Evolutionary conservation across 371 early-diverging fungal genomes (phyloP).

Genomic region (Quaeritorhiza haematococci): DNA sequence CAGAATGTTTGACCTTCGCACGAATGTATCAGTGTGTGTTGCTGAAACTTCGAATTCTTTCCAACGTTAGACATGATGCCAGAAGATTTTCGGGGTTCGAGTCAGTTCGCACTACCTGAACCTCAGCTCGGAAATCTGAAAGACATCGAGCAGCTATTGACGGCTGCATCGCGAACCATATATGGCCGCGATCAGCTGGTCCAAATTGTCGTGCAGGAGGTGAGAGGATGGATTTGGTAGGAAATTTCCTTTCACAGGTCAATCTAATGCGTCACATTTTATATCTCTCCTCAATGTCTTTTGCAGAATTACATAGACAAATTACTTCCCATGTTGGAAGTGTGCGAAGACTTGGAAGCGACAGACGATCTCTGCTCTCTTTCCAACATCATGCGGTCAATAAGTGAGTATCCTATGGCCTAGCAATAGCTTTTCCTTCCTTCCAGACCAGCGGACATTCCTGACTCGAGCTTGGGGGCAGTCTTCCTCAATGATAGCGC

Average conservation of each 20-base stretch:
- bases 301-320: constrained; percentile 65
- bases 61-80: neutral
- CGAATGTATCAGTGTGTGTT: neutral
- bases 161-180: constrained; percentile 27
- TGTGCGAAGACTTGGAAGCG: constrained; percentile 79
- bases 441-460: too few relatives aligned
- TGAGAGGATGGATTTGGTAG: too few relatives aligned
- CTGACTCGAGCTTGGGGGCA: constrained; percentile 4
- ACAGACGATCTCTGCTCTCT: constrained; percentile 63
- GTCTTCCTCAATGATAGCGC: constrained; percentile 61
- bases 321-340: constrained; percentile 64
- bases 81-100: neutral
- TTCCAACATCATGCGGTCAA: constrained; percentile 63
- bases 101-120: constrained; percentile 43
- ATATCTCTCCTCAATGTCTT: neutral
- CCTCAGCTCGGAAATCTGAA: constrained; percentile 61
- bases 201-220: constrained; percentile 19
- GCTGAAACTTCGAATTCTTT: neutral
- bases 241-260: neutral
- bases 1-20: neutral
- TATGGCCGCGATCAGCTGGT: constrained; percentile 24
- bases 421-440: too few relatives aligned
- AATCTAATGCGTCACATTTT: neutral
- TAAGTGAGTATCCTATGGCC: constrained; percentile 58
- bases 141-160: constrained; percentile 52